These are phyloP conservation scores for Phaffia tasmanica DNA, from an alignment of 768 basidiomycete species.

Conservation along the genomic window DNA sequence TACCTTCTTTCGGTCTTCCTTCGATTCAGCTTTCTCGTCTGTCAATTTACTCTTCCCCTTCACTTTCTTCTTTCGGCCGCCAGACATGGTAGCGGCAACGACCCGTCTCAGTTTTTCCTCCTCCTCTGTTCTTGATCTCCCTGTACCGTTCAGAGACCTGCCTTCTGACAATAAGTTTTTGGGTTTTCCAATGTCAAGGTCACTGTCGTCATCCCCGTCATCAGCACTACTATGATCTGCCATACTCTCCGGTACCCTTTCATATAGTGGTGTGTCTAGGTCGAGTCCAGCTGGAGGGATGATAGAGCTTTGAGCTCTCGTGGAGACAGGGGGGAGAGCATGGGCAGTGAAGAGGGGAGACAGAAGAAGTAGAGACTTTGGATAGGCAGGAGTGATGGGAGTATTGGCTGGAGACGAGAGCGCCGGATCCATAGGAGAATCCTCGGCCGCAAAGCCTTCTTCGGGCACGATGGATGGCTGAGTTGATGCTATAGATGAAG, in stretches of 20 bases:
- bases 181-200: constrained; percentile 28
- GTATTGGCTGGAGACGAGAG: background rate
- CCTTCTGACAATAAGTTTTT: constrained; percentile 36
- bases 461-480: constrained; percentile 29
- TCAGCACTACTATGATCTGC: constrained; percentile 18
- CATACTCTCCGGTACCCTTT: constrained; percentile 6
- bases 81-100: constrained; percentile 6
- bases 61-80: constrained; percentile 12
- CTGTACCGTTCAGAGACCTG: constrained; percentile 29
- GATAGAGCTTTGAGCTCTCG: constrained; percentile 67
- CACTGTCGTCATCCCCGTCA: constrained; percentile 26
- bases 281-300: constrained; percentile 73
- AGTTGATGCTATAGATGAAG: constrained; percentile 18
- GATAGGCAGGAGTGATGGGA: constrained; percentile 44
- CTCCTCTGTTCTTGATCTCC: constrained; percentile 36
- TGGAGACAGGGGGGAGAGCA: constrained; percentile 75
- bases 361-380: constrained; percentile 80
- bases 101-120: constrained; percentile 31
- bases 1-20: constrained; percentile 43
- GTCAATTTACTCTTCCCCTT: constrained; percentile 44
- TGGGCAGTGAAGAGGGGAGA: constrained; percentile 60
- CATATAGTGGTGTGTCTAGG: constrained; percentile 67
- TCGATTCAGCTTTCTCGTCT: constrained; percentile 44
- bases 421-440: constrained; percentile 33
- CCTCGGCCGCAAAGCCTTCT: constrained; percentile 40